Base-by-base conservation (phyloP, 345 rosid species). In the Dipteronia sinensis region DNA sequence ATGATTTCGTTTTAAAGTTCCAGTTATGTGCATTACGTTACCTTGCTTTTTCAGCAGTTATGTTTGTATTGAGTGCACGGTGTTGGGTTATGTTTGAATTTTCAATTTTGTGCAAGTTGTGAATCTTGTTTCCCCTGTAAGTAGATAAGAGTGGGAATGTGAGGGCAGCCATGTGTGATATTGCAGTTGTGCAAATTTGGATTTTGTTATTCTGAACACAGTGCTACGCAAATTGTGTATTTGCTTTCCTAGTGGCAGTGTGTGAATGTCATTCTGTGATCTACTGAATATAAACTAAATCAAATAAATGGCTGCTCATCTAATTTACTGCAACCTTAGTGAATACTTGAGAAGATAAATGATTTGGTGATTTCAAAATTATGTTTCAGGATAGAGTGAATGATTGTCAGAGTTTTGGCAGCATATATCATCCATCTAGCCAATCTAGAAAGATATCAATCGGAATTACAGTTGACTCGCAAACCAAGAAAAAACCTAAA, bases 391-490 rank as follows among this genome's bases (percentile, higher is more conserved):
- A 83, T 78, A 84, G 68, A 70, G 85, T 87, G 90, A 88, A 84
- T 47, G 87, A 85, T 13, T 76, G 79, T 70, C 90, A 87, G 56
- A 94, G 93, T 81, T 83, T 82, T 72, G 92, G 91, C 75, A 88
- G 90, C 79, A 79, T 80, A 80, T 84, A 65, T 77, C 85, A 63
- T 77, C 92, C 85, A 25, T 86, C 89, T 67, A 92, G 94, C 82
- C 98, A 93, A 69, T 80, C 89, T 40, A 89, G 94, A 78, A 96
- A 96, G 89, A 86, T 92, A 34, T 94, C 97, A 27, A 88, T 96
- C 42, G 99, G 99, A 82, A 85, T 96, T 76, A 71, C 82, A 82
- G 80, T 77, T 10, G 94, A 89, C 78, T 79, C 93, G 67, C 80
- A 61, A 42, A 80, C 84, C 29, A 87, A 81, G 83, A 86, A 81